Conservation (phyloP, 2,329 filamentous ascomycete genomes). For the Ophidiomyces ophidiicola region DNA sequence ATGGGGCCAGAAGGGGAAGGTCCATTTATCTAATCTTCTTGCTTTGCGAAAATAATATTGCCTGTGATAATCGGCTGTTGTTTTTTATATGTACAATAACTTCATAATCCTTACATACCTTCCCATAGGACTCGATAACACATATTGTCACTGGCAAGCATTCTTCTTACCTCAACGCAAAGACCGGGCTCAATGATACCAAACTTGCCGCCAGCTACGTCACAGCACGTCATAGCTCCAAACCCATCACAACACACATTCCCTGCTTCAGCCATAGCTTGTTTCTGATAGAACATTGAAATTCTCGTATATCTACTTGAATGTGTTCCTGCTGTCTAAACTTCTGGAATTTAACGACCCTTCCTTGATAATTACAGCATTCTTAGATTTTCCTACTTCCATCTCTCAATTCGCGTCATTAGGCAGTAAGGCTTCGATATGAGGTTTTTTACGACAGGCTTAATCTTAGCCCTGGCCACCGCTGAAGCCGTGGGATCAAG, state of each 20-base stretch:
- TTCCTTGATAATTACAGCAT: neutral
- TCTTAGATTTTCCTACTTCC: neutral
- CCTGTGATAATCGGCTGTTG: too few relatives aligned
- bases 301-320: neutral
- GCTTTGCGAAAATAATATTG: slow-evolving; percentile 2
- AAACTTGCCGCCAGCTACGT: too few relatives aligned
- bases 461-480: slow-evolving; percentile 60
- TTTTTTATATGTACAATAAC: too few relatives aligned
- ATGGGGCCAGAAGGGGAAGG: slow-evolving; percentile 68
- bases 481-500: slow-evolving; percentile 55
- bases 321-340: neutral
- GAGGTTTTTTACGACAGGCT: slow-evolving; percentile 61
- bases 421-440: slow-evolving; percentile 36
- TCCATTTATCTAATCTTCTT: slow-evolving; percentile 34
- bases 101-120: too few relatives aligned
- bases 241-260: neutral
- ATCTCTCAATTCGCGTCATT: neutral
- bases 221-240: slow-evolving; percentile 14
- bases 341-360: neutral
- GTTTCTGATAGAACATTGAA: neutral
- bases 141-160: too few relatives aligned
- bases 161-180: too few relatives aligned
- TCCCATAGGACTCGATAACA: too few relatives aligned
- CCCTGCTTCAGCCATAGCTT: neutral
- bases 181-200: too few relatives aligned